Base-by-base conservation (phyloP, 495 filamentous ascomycete genomes). In the Penicillium parvum region DNA sequence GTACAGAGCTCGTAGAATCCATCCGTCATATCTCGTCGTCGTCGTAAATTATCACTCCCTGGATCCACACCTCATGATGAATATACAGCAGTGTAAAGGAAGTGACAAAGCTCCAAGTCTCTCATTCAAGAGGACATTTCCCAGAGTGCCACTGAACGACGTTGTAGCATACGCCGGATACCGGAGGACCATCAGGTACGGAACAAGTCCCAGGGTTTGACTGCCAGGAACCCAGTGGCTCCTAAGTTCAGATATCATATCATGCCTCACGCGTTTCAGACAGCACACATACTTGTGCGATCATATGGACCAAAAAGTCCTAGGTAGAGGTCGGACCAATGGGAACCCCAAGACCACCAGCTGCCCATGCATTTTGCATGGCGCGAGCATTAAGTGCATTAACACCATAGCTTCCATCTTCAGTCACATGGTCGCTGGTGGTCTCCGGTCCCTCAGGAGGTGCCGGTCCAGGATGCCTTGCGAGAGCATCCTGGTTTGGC, bases 361-460 rank as follows among this genome's bases (percentile, higher is more conserved):
- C 29, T 16, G 59, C 49, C 64, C 64, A 70, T 8, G 57, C 45
- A 34, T 55, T 52, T n/a, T 68, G 61, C 25, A 66, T 58, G 8
- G 47, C 53, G 26, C 61, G 57, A 8, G 55, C 47, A 22, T 54
- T 57, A n/a, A 62, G 42, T 7, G 52, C 37, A 14, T 57, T 59
- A 7, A 53, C 44, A 21, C 32, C 10, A 27, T 47, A 60, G 5
- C 21, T 32, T 55, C 70, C 40, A 74, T 72, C 28, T 68, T 72
- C 49, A 71, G 71, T 17, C 71, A 65, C 38, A 60, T 68, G 52
- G 66, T 71, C 34, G 66, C 68, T 21, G 46, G 43, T 45, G 22
- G 18, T 44, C 14, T 38, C 45, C 22, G 49, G 45, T 11, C 54
- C 58, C 32, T 50, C 18, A 18, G 60, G 55, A 9, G 51, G 43